Base-by-base conservation (phyloP, 1,284 basidiomycete genomes). In the Ustilago cynodontis region DNA sequence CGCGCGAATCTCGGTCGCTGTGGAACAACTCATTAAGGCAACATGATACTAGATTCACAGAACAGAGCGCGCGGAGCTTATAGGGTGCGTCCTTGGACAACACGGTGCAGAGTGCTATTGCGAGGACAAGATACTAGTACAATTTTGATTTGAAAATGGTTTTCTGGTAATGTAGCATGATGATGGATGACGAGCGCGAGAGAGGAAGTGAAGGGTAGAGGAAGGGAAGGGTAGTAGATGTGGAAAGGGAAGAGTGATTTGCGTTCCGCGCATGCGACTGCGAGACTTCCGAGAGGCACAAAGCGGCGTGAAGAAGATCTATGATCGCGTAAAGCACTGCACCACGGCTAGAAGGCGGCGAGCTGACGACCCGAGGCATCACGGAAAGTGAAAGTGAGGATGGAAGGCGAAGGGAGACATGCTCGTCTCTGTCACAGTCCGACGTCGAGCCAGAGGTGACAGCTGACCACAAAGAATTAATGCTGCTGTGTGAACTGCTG, bases 401-500 rank as follows among this genome's bases (percentile, higher is more conserved):
- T n/a, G 28, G 47, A 16, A 49, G 51, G 54, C 26, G 39, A 45
- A 11, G 20, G 18, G 10, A 10, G 31, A 37, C 22, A 45, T 28
- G 51, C 59, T 62, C 16, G 8, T 26, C 39, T 20, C 20, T 8
- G 28, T 35, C 45, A 59, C 37, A 49, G 20, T 16, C 26, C 24
- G 59, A 56, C 70, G 33, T 72, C 70, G 53, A 72, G 70, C 70
- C 60, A 41, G 24, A 18, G 16, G 35, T 29, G 45, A 31, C 16
- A 31, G 50, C 6, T 8, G 18, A 58, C 26, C n/a, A 6, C 20
- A 50, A 43, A 20, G 47, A 26, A 39, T 56, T 54, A 53, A 64
- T 76, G 72, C 72, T 76, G 72, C 72, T 65, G 33, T 22, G 29
- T 29, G n/a, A n/a, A 57, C 72, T 76, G 72, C 67, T 76, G 72